Evolutionary conservation across 2,329 filamentous ascomycete species (phyloP).

Genomic region (Fusarium decemcellulare): DNA sequence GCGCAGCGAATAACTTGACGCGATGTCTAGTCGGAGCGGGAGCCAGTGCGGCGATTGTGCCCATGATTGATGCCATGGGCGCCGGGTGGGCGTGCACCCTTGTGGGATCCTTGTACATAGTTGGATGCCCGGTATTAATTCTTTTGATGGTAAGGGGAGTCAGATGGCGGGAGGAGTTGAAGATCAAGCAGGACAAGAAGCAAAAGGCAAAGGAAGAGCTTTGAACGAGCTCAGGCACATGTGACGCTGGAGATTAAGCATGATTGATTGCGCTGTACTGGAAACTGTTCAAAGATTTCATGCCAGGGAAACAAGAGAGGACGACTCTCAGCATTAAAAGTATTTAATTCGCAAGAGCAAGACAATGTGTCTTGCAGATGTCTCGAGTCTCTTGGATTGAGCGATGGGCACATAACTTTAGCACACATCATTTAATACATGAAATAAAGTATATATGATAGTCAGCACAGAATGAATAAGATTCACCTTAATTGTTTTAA

Average conservation of each 20-base stretch:
- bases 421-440: no score
- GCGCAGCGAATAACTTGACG: conserved; percentile 69
- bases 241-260: not conserved
- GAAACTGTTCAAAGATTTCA: not conserved
- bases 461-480: no score
- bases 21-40: conserved; percentile 69
- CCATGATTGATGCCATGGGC: conserved; percentile 66
- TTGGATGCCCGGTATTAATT: conserved; percentile 57
- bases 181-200: conserved; percentile 44
- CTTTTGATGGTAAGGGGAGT: conserved; percentile 59
- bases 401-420: no score
- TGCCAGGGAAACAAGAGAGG: not conserved
- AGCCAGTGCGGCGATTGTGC: conserved; percentile 65
- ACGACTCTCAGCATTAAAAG: not conserved
- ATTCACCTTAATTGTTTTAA: no score
- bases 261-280: no score
- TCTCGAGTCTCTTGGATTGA: no score
- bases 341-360: not conserved
- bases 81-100: conserved; percentile 67
- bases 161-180: conserved; percentile 57
- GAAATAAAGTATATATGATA: no score
- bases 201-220: conserved; percentile 26
- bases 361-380: no score
- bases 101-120: conserved; percentile 58
- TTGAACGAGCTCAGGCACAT: not conserved